These are phyloP conservation scores for Camptophora hylomeconis DNA, from an alignment of 2,329 filamentous ascomycete genomes.

Conservation along the genomic window DNA sequence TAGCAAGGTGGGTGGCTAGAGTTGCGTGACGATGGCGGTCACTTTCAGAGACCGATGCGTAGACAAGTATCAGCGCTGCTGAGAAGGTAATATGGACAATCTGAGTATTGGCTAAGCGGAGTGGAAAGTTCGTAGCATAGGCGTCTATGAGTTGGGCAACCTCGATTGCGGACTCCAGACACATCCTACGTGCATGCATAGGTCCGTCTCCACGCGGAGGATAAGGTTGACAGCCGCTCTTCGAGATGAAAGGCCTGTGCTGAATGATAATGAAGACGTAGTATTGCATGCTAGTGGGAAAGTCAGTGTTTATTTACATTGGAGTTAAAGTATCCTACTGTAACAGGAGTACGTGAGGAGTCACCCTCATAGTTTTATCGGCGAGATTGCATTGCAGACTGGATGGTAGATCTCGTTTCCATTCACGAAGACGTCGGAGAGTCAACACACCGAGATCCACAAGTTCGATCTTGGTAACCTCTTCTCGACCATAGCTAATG, in stretches of 20 bases:
- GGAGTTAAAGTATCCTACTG: slow-evolving; percentile 5
- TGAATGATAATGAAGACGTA: slow-evolving; percentile 12
- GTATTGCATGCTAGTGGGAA: slow-evolving; percentile 13
- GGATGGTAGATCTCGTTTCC: slow-evolving; percentile 5
- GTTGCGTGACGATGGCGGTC: slow-evolving; percentile 8
- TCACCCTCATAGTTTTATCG: slow-evolving; percentile 6
- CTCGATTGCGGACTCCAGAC: slow-evolving; percentile 7
- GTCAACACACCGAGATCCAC: too few species aligned
- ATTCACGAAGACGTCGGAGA: too few species aligned
- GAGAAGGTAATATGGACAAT: slow-evolving; percentile 15
- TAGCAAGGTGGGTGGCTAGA: slow-evolving; percentile 11
- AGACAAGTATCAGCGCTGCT: slow-evolving; percentile 13
- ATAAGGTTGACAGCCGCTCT: too few species aligned
- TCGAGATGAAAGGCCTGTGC: slow-evolving; percentile 11
- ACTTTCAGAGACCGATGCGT: slow-evolving; percentile 9
- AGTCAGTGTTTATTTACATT: not conserved
- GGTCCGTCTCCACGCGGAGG: too few species aligned
- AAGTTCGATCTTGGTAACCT: too few species aligned
- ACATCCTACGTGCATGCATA: slow-evolving; percentile 4
- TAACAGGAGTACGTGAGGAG: slow-evolving; percentile 11
- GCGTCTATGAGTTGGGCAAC: slow-evolving; percentile 9
- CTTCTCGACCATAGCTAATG: too few species aligned
- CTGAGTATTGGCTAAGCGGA: slow-evolving; percentile 13
- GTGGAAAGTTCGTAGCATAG: slow-evolving; percentile 8
- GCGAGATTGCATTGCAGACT: slow-evolving; percentile 6